Evolutionary conservation across 345 rosid species (phyloP).

Genomic region (Eucalyptus cladocalyx): DNA sequence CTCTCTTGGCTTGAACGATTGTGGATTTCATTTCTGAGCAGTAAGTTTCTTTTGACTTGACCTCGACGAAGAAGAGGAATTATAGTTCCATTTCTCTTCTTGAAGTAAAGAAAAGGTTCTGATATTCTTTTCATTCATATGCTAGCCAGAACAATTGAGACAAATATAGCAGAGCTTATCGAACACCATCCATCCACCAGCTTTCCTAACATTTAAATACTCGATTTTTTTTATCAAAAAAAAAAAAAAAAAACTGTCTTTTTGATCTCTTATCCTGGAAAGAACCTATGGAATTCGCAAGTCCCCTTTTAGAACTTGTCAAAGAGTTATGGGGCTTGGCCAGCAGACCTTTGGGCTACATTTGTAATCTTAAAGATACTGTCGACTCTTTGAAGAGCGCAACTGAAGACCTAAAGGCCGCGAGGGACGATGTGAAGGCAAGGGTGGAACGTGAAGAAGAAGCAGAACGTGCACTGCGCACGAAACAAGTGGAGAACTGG

Average conservation of each 20-base stretch:
- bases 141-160: neutral
- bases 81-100: neutral
- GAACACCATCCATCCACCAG: neutral
- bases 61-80: neutral
- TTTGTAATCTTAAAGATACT: neutral
- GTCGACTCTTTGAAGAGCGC: fast-evolving
- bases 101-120: neutral
- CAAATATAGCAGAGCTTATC: neutral
- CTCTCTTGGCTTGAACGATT: neutral
- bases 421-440: fast-evolving
- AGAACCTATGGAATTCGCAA: neutral
- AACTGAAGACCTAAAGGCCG: fast-evolving
- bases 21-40: neutral
- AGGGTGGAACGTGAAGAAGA: neutral
- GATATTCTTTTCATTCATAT: neutral
- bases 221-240: neutral
- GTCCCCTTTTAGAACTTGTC: neutral
- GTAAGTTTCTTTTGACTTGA: neutral
- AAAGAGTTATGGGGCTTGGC: neutral
- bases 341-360: neutral
- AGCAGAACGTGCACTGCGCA: fast-evolving
- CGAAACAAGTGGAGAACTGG: neutral
- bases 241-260: neutral
- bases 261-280: neutral
- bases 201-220: neutral